Evolutionary conservation across 2,329 filamentous ascomycete genomes (phyloP).

Genomic region (Diaporthe longicolla): DNA sequence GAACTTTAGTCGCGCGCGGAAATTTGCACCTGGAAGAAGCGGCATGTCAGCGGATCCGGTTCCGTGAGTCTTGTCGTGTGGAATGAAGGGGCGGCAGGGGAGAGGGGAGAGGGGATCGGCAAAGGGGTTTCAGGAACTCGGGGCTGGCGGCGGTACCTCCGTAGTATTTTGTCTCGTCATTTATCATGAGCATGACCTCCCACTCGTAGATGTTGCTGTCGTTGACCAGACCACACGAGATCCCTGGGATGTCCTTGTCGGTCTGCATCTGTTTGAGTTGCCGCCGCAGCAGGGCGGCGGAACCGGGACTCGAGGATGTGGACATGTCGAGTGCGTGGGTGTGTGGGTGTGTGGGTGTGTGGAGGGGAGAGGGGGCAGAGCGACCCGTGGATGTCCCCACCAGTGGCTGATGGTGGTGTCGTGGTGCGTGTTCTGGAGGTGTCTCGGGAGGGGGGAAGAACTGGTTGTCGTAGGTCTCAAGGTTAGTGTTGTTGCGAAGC

Average conservation of each 20-base stretch:
- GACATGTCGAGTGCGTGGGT: constrained; percentile 45
- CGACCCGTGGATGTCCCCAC: not conserved
- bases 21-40: constrained; percentile 82
- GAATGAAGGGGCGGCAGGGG: constrained; percentile 3
- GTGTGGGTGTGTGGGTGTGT: not conserved
- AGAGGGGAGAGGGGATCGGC: constrained; percentile 1
- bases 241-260: constrained; percentile 91
- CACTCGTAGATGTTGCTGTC: constrained; percentile 94
- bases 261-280: constrained; percentile 96
- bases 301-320: constrained; percentile 45
- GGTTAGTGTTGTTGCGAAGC: not conserved
- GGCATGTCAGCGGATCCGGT: constrained; percentile 1
- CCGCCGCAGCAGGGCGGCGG: constrained; percentile 77
- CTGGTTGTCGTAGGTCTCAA: not conserved
- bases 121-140: not conserved
- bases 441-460: not conserved
- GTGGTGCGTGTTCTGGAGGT: not conserved
- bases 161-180: constrained; percentile 92
- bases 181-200: constrained; percentile 99
- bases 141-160: constrained; percentile 73
- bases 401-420: not conserved
- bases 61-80: constrained; percentile 9
- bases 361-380: no score
- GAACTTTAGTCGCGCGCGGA: constrained; percentile 87
- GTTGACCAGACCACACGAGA: constrained; percentile 89